Percentiles rank a stretch among this genome's conserved stretches.
These are phyloP conservation scores for Ceriops tagal DNA, from an alignment of 345 rosid species.

Conservation along the genomic window DNA sequence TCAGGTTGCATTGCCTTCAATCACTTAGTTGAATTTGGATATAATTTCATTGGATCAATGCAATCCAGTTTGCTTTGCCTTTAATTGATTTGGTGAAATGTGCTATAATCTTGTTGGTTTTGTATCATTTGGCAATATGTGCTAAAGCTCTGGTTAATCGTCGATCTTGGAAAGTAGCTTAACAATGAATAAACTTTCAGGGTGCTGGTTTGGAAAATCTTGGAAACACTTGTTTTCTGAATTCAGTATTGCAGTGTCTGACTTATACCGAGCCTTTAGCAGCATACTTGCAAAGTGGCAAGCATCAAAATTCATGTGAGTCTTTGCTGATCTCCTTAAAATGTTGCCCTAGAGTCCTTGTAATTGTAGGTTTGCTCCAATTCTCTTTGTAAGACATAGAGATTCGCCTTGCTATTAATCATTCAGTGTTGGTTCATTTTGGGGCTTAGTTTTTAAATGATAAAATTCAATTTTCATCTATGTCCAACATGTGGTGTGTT, in stretches of 20 bases:
- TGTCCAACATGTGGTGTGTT: not conserved
- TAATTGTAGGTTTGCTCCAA: not conserved
- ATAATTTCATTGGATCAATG: too few relatives aligned
- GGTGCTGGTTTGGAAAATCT: slow-evolving; percentile 96
- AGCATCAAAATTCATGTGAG: slow-evolving; percentile 79
- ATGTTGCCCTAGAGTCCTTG: not conserved
- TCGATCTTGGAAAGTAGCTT: slow-evolving; percentile 9
- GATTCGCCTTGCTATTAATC: not conserved
- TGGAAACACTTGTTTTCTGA: slow-evolving; percentile 96
- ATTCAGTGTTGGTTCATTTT: not conserved
- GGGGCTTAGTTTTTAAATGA: not conserved
- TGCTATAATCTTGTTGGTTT: not conserved
- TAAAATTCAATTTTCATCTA: not conserved
- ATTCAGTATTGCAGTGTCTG: slow-evolving; percentile 90
- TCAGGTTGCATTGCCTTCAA: too few relatives aligned
- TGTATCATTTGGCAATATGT: not conserved
- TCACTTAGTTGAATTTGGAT: too few relatives aligned
- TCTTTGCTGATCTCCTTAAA: not conserved
- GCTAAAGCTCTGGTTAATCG: slow-evolving; percentile 1
- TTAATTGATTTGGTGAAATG: too few relatives aligned
- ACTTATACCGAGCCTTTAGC: slow-evolving; percentile 95
- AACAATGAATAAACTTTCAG: slow-evolving; percentile 35
- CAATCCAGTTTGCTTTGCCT: too few relatives aligned
- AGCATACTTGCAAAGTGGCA: slow-evolving; percentile 80
- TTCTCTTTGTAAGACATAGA: not conserved